Conservation (phyloP, 768 basidiomycete species). For the Crucibulum laeve region DNA sequence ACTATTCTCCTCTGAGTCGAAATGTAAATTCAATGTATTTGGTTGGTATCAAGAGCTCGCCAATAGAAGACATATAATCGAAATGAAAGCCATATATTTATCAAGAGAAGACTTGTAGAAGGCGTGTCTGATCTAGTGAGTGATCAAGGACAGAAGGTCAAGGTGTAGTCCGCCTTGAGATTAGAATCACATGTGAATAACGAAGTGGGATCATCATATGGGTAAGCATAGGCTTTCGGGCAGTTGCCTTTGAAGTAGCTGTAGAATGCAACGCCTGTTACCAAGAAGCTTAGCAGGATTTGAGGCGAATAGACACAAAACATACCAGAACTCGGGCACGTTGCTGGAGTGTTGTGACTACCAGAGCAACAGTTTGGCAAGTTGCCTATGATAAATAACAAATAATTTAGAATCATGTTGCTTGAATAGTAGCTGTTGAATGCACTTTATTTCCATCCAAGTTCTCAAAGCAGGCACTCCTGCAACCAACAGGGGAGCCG, state of each 20-base stretch:
- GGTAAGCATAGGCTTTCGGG: slow-evolving; percentile 40
- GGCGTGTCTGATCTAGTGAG: neutral
- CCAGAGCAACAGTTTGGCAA: slow-evolving; percentile 65
- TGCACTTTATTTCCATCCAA: slow-evolving; percentile 36
- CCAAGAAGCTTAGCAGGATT: neutral
- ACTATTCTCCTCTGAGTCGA: too few relatives aligned
- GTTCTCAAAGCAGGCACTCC: slow-evolving; percentile 49
- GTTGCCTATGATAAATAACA: slow-evolving; percentile 31
- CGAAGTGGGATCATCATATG: slow-evolving; percentile 43
- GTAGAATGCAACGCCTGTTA: slow-evolving; percentile 23
- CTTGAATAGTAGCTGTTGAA: too few relatives aligned
- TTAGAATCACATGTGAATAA: slow-evolving; percentile 39
- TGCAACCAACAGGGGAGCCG: slow-evolving; percentile 59
- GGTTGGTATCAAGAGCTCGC: too few relatives aligned
- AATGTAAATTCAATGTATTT: too few relatives aligned
- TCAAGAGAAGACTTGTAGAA: neutral
- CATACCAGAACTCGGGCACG: slow-evolving; percentile 13
- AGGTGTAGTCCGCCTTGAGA: slow-evolving; percentile 28
- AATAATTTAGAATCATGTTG: neutral
- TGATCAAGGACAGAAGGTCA: slow-evolving; percentile 22
- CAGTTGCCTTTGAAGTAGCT: slow-evolving; percentile 30
- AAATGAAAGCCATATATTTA: neutral
- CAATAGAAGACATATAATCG: neutral
- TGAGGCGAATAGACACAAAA: neutral
- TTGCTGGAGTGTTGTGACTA: slow-evolving; percentile 38